Base-by-base conservation (phyloP, 805 yeast species). In the Lachancea sp. region DNA sequence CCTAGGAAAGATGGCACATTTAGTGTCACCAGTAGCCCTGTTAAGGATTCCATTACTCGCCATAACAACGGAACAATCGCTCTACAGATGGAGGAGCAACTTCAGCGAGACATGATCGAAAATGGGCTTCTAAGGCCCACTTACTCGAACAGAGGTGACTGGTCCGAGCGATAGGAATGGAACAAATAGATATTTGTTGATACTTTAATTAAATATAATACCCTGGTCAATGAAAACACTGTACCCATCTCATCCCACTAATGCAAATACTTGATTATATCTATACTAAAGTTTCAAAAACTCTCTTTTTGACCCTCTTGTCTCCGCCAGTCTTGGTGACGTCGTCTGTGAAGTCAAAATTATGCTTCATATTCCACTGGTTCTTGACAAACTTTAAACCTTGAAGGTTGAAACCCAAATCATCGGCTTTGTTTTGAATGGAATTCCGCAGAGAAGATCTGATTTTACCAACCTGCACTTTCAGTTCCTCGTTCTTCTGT, bases 391-490 rank as follows among this genome's bases (percentile, higher is more conserved):
- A 85, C 54, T 75, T 78, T 62, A 93, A 70, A 3, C 96, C 97
- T 49, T 85, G 90, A 16, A 87, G 71, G 58, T 93, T 93, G 69
- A 75, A 82, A 9, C 97, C 98, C 38, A 93, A 71, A 48, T 77
- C 82, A 38, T 74, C 70, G 13, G 75, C 69, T 17, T 78, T 78
- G 2, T 60, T 55, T 38, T 67, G 66, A 42, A 93, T 68, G 44
- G 78, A 77, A 0, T 45, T 54, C 50, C 95, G 74, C 45, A 93
- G 68, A 52, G 78, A 78, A 8, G 63, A 61, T 56, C 82, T 83
- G 37, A 91, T 84, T 22, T 69, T 69, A 25, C 76, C 73, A 38
- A 93, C 69, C 55, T 81, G 85, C 43, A 73, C 72, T 59, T 84
- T 82, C 58, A 88, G 68, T 15, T 58, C 61, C 40, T 77, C 78